These are phyloP conservation scores for Veloporphyrellus conicus DNA, from an alignment of 1,284 basidiomycete species.

Conservation along the genomic window DNA sequence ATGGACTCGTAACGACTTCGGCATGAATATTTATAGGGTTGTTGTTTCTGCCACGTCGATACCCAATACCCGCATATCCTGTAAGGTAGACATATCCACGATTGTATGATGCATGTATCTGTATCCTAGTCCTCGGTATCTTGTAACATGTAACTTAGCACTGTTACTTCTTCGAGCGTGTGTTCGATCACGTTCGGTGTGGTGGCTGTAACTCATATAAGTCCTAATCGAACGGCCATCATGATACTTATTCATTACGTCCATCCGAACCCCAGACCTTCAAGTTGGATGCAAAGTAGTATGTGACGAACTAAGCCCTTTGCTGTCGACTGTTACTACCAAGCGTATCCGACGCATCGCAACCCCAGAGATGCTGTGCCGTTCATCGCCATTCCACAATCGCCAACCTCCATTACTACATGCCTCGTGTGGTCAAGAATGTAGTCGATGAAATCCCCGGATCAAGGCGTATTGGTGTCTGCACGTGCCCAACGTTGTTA, in stretches of 20 bases:
- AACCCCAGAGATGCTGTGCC: slow-evolving; percentile 8
- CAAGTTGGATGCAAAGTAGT: background rate
- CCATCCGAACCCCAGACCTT: background rate
- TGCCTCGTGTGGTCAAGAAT: slow-evolving; percentile 21
- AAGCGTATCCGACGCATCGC: slow-evolving; percentile 1
- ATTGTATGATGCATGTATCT: slow-evolving; percentile 9
- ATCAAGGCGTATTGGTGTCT: slow-evolving; percentile 15
- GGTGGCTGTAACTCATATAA: no score
- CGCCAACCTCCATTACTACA: slow-evolving; percentile 1
- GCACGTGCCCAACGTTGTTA: slow-evolving; percentile 14
- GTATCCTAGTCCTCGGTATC: no score
- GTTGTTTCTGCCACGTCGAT: slow-evolving; percentile 8
- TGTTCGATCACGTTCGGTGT: no score
- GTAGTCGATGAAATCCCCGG: slow-evolving; percentile 14
- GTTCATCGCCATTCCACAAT: background rate
- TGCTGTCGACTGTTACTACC: background rate
- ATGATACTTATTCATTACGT: no score
- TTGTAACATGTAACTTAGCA: no score
- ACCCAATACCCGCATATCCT: slow-evolving; percentile 25
- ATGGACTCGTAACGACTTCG: background rate
- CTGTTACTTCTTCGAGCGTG: no score
- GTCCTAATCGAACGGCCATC: no score
- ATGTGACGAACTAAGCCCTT: background rate
- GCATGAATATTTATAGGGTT: slow-evolving; percentile 15
- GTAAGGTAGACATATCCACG: slow-evolving; percentile 11